These are phyloP conservation scores for Arctostaphylos glauca DNA, from an alignment of 148 eudicot genomes.

Conservation along the genomic window DNA sequence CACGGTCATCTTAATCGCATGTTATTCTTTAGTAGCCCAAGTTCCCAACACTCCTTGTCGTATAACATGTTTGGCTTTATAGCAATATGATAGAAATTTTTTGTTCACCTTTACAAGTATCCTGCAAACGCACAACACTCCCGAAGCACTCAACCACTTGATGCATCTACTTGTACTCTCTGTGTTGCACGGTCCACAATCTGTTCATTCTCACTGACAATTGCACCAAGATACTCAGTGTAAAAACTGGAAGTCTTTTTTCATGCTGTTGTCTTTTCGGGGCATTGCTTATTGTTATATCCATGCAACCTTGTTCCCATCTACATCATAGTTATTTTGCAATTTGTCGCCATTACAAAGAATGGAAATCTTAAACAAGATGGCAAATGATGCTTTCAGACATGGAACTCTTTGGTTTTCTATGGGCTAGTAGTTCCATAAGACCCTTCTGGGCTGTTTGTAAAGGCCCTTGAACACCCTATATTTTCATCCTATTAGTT, in stretches of 20 bases:
- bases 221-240: no score
- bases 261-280: background rate
- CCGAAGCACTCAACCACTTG: no score
- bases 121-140: no score
- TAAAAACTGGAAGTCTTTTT: background rate
- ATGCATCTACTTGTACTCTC: no score
- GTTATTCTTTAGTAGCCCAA: no score
- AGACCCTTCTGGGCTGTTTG: background rate
- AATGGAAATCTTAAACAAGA: background rate
- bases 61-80: no score
- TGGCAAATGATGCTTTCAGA: background rate
- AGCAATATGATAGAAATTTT: no score
- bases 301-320: background rate
- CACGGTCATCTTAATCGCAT: no score
- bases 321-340: background rate
- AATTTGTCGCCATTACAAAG: background rate
- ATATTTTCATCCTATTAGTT: background rate
- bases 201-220: no score
- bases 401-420: background rate
- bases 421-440: conserved; percentile 1
- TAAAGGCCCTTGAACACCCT: background rate
- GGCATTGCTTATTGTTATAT: background rate
- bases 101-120: no score
- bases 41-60: no score
- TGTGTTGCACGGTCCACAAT: no score